Evolutionary conservation across 2,329 filamentous ascomycete genomes (phyloP).

Genomic region (Lecanosticta acicola): DNA sequence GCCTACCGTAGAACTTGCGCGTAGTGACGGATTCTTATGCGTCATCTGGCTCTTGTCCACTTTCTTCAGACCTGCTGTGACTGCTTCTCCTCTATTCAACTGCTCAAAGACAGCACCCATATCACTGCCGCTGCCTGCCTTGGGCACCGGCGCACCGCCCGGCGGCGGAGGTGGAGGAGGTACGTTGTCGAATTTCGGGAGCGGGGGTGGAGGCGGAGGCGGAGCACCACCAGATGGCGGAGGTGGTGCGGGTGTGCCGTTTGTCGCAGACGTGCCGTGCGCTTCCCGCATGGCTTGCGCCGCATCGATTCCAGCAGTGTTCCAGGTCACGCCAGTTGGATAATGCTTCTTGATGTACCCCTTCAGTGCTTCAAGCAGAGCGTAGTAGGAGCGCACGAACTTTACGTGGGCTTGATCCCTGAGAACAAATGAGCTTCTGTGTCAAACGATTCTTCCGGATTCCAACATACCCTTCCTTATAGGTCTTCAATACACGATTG

Average conservation of each 20-base stretch:
- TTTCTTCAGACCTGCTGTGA: conserved; percentile 84
- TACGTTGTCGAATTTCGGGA: conserved; percentile 33
- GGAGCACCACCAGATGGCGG: conserved; percentile 50
- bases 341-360: conserved; percentile 83
- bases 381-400: conserved; percentile 90
- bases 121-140: conserved; percentile 48
- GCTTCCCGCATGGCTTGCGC: conserved; percentile 61
- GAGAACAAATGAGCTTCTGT: conserved; percentile 4
- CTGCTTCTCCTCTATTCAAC: conserved; percentile 79
- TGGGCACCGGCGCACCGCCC: conserved; percentile 48
- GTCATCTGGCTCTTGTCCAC: conserved; percentile 96
- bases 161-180: conserved; percentile 55
- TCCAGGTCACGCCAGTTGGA: conserved; percentile 77
- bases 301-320: conserved; percentile 67
- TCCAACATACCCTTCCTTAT: conserved; percentile 66
- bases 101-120: conserved; percentile 87
- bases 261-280: conserved; percentile 35
- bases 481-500: conserved; percentile 86
- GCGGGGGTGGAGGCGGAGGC: conserved; percentile 61
- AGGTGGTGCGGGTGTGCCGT: conserved; percentile 46
- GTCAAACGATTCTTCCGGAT: neutral
- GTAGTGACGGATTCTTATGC: conserved; percentile 90
- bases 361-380: conserved; percentile 75
- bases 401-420: conserved; percentile 76
- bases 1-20: conserved; percentile 63